phyloP scores from a whole-genome alignment of 257 asterid genomes.

The Prunella vulgaris region DNA sequence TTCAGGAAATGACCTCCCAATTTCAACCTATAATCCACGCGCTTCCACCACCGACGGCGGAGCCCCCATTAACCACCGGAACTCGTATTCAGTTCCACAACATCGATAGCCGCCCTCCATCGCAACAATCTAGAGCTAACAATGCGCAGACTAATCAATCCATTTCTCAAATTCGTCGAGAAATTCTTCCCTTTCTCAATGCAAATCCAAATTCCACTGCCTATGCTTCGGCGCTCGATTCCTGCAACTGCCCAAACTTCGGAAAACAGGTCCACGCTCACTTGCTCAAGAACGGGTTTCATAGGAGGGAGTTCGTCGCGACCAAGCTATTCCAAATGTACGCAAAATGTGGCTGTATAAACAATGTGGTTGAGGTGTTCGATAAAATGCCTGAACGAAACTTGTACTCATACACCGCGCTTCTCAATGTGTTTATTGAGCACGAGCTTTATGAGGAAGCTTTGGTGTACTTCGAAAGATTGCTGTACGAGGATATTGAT shows the following conservation, averaged over 20 bases:
- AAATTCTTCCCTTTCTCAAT: slow-evolving; percentile 18
- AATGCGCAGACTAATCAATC: slow-evolving; percentile 1
- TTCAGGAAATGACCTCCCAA: slow-evolving; percentile 26
- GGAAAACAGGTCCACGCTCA: slow-evolving; percentile 73
- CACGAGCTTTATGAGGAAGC: slow-evolving; percentile 42
- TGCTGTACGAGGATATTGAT: slow-evolving; percentile 45
- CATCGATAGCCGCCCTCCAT: not conserved
- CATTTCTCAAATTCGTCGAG: slow-evolving; percentile 9
- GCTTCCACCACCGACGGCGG: slow-evolving; percentile 24
- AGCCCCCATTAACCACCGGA: slow-evolving; percentile 12
- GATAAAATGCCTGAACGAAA: slow-evolving; percentile 61
- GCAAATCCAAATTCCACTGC: slow-evolving; percentile 35
- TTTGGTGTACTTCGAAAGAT: slow-evolving; percentile 29
- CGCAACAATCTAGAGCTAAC: slow-evolving; percentile 1
- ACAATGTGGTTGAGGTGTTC: slow-evolving; percentile 37
- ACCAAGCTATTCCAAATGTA: slow-evolving; percentile 62
- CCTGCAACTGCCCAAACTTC: slow-evolving; percentile 34
- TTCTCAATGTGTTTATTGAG: slow-evolving; percentile 41
- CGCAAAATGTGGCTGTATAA: slow-evolving; percentile 33
- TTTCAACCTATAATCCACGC: slow-evolving; percentile 20
- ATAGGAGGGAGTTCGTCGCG: slow-evolving; percentile 50
- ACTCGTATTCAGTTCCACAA: slow-evolving; percentile 1
- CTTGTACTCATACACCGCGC: slow-evolving; percentile 51
- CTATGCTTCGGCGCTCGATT: slow-evolving; percentile 55
- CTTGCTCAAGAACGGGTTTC: slow-evolving; percentile 53